Base-by-base conservation (phyloP, 1,284 basidiomycete species). In the Pyrrhoderma lamaoense region DNA sequence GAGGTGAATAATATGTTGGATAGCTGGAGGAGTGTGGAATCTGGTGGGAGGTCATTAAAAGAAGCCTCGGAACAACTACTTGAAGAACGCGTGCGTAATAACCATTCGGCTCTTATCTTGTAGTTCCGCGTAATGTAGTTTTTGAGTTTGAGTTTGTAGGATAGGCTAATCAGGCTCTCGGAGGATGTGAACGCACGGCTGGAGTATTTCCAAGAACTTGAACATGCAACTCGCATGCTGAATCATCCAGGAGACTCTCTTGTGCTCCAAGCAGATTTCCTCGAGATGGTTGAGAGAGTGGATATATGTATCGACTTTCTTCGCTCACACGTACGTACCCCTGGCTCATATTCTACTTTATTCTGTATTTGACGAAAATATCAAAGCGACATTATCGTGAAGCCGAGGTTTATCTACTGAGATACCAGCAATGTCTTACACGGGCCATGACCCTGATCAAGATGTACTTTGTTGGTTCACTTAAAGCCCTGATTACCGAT, bases 341-440 rank as follows among this genome's bases (percentile, higher is more conserved):
- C 45, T n/a, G n/a, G n/a, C n/a, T 25, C 45, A 36, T 25, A 23
- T 47, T 49, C 19, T 11, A 36, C 48, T 7, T 8, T 50, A 25
- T 3, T 11, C 23, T 2, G 16, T 21, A 45, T 35, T 8, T 2
- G 36, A n/a, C 16, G 5, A 50, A n/a, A 21, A 11, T 9, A 14
- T 44, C 18, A 31, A 60, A 96, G 91, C 79, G 89, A 58, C 84
- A 93, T 64, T 96, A 85, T 69, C 79, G 79, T 59, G 93, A 96
- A 70, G 83, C 92, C 8, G 91, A 95, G 61, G 72, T 96, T 16
- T 96, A 95, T 64, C 72, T 95, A 8, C 75, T 97, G 18, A 82
- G 93, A 21, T 96, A 93, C 68, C 92, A 94, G 61, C 93, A 96
- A 68, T 96, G 93, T 66, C 84, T 96, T 77, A 94, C 90, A 0